A percentile compares a stretch with the other conserved stretches of the same genome.
phyloP scores from a whole-genome alignment of 2,329 filamentous ascomycete species.

The Teratosphaeria epicoccoides region DNA sequence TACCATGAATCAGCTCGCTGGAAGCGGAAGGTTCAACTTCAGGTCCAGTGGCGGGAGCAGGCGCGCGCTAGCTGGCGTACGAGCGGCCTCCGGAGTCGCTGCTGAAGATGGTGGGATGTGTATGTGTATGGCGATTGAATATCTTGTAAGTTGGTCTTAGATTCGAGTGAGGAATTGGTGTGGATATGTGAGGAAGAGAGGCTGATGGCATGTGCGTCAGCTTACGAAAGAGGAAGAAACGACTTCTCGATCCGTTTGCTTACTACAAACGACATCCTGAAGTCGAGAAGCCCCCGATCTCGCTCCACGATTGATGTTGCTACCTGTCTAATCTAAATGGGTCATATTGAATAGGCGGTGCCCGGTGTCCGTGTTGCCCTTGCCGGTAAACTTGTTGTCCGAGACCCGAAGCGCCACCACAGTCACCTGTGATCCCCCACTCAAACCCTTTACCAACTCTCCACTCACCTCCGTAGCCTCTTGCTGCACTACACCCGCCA shows the following conservation, averaged over 20 bases:
- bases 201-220: not conserved
- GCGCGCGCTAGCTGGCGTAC: not conserved
- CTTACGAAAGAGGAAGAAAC: not conserved
- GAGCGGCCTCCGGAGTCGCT: not conserved
- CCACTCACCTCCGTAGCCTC: constrained; percentile 16
- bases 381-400: constrained; percentile 46
- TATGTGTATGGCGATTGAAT: no score
- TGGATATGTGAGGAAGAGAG: no score
- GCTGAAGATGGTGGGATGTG: not conserved
- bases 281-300: not conserved
- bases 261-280: not conserved
- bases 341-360: constrained; percentile 51
- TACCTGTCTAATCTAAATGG: constrained; percentile 23
- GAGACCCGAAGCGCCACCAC: constrained; percentile 47
- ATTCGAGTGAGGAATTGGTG: no score
- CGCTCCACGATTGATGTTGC: not conserved
- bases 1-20: not conserved
- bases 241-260: not conserved
- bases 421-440: constrained; percentile 6
- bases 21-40: not conserved
- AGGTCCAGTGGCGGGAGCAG: not conserved
- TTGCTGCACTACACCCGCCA: constrained; percentile 46
- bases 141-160: no score
- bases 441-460: constrained; percentile 8
- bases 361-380: constrained; percentile 45